Base-by-base conservation (phyloP, 176 grass and related monocot species). In the Cenchrus americanus region DNA sequence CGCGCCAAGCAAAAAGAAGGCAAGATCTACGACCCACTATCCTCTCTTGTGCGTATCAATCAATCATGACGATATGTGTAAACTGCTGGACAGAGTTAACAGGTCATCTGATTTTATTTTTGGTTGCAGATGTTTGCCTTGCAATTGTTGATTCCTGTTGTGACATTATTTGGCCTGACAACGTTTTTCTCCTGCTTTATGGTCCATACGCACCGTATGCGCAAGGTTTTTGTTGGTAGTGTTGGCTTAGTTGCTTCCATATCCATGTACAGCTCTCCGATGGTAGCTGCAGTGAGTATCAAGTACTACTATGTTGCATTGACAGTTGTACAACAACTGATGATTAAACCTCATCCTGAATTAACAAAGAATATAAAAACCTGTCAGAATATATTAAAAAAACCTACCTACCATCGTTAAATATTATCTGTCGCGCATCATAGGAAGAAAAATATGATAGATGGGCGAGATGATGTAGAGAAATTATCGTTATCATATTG, bases 191-290 rank as follows among this genome's bases (percentile, higher is more conserved):
- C 89, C 22, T 89, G 24, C 23, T 85, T 89, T 5, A 0, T 69
- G 30, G 46, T 81, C 5, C 80, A 89, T 43, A 82, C 65, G 4
- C 89, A 94, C 63, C 76, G 5, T n/a, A 82, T 85, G 53, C 83
- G 86, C 48, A 94, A 91, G 54, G 66, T 85, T 5, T 84, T 87
- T 63, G 86, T 91, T 44, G 92, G 92, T 17, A 89, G 86, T 48
- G 80, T 94, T 69, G 92, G 89, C 7, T 62, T 94, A 57, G 84
- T 89, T 40, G 89, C 92, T 59, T 94, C 92, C 42, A 75, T 94
- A 74, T 91, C 89, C 21, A 94, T 94, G 92, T 94, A 94, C 74
- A 82, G 83, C 66, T 87, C 92, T 63, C 92, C 89, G 49, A 86
- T 89, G 71, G 80, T 91, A 4, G 92, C 89, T 23, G 72, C 83